These are phyloP conservation scores for Phellopilus nigrolimitatus DNA, from an alignment of 1,284 basidiomycete genomes.

Conservation along the genomic window DNA sequence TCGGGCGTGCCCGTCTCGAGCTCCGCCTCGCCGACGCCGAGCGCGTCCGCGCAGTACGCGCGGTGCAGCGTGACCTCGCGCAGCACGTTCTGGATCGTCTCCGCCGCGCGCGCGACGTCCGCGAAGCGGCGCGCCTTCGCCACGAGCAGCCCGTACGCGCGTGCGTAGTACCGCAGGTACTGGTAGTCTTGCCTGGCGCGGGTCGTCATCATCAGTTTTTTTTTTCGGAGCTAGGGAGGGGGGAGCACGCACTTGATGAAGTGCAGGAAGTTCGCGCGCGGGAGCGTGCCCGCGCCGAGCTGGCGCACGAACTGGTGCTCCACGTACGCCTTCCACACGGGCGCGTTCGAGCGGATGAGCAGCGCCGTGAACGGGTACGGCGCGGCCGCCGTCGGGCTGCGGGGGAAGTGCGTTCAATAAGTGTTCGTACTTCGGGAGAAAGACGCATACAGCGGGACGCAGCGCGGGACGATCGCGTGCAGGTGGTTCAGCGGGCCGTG, in stretches of 20 bases:
- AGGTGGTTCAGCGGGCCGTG: constrained; percentile 89
- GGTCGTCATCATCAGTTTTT: too few relatives aligned
- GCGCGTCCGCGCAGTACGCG: constrained; percentile 57
- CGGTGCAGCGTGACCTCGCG: constrained; percentile 74
- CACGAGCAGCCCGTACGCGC: constrained; percentile 70
- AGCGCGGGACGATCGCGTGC: constrained; percentile 50
- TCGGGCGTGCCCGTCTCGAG: constrained; percentile 63
- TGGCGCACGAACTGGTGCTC: constrained; percentile 81
- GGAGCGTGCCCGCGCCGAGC: constrained; percentile 69
- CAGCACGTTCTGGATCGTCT: constrained; percentile 62
- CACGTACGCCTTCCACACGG: constrained; percentile 72
- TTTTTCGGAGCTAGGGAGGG: too few relatives aligned
- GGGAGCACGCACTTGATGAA: constrained; percentile 94
- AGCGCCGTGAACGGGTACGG: constrained; percentile 68
- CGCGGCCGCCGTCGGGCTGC: constrained; percentile 56
- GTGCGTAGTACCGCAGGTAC: constrained; percentile 75
- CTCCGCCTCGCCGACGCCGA: constrained; percentile 59
- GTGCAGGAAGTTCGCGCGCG: constrained; percentile 66
- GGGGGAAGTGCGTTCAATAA: too few relatives aligned
- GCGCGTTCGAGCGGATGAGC: constrained; percentile 55
- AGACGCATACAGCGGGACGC: constrained; percentile 54
- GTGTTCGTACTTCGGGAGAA: background rate
- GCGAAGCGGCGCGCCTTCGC: constrained; percentile 69
- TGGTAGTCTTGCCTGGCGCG: constrained; percentile 80
- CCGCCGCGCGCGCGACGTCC: constrained; percentile 60